Evolutionary conservation across 495 filamentous ascomycete species (phyloP), one percentile per base, ranked within the genome.

Genomic region (Trichoderma virens): DNA sequence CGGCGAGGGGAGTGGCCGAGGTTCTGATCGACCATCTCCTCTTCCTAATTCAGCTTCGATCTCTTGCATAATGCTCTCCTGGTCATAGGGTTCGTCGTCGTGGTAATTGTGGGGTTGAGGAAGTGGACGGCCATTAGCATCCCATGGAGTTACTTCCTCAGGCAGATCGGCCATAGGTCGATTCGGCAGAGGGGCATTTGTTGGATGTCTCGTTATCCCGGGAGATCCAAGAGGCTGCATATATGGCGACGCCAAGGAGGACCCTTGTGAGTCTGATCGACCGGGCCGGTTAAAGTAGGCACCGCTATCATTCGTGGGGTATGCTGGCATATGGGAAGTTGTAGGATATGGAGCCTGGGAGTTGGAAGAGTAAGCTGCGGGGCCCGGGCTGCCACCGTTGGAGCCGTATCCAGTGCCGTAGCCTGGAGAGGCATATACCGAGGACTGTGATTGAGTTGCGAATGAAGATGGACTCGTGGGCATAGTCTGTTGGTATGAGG

Each of bases 51-150:
- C 78, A 51, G 80, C 80, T 51, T 79, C 81, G 64, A 84, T 84
- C 54, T 84, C 82, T 34, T 82, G 75, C 64, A 83, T 80, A 27
- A 83, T 69, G 65, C 74, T 78, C 32, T 85, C 80, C 51, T 84
- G 81, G 6, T 74, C 59, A 54, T 73, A 72, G 18, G 79, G 75
- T 41, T 77, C 73, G n/a, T 67, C 56, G 14, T 70, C 68, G 2
- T 59, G 65, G 14, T 43, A 38, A 20, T 43, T n/a, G 39, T 43
- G 34, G 25, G 51, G 51, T 25, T 56, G 51, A 9, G 51, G 51
- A 30, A 56, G 51, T 13, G 51, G 51, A 5, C 65, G 66, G 27
- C 75, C 71, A 62, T 73, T 72, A 2, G 71, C 31, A 7, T 65
- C 62, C 71, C 78, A 81, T 34, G 71, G 66, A 16, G 61, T n/a